phyloP scores from a whole-genome alignment of 179 eudicot genomes.

The Drosera spatulata region DNA sequence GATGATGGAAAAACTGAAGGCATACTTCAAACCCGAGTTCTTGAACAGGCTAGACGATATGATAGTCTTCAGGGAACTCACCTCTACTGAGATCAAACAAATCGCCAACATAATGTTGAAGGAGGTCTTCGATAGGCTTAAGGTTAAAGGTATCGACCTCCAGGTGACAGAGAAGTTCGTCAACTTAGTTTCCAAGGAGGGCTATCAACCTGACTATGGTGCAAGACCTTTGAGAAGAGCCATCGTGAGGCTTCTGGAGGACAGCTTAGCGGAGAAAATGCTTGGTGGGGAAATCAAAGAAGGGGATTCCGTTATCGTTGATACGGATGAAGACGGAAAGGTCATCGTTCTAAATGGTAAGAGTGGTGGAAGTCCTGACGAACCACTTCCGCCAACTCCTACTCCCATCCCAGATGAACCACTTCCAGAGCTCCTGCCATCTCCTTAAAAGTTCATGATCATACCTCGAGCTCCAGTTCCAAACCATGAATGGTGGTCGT shows the following conservation, averaged over 20 bases:
- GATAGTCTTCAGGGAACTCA: slow-evolving; percentile 81
- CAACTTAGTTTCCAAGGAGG: slow-evolving; percentile 77
- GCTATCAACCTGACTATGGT: slow-evolving; percentile 80
- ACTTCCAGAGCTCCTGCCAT: background rate
- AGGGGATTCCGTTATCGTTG: slow-evolving; percentile 62
- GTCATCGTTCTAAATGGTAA: slow-evolving; percentile 44
- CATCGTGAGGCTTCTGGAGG: slow-evolving; percentile 84
- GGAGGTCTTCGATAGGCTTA: slow-evolving; percentile 66
- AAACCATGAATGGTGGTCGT: too few relatives aligned
- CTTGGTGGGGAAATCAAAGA: slow-evolving; percentile 68
- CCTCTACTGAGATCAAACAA: slow-evolving; percentile 76
- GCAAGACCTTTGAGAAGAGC: slow-evolving; percentile 92
- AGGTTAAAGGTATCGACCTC: slow-evolving; percentile 46
- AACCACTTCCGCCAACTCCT: slow-evolving; percentile 25
- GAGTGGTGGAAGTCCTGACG: slow-evolving; percentile 32
- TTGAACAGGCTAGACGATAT: slow-evolving; percentile 84
- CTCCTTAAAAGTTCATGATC: too few relatives aligned
- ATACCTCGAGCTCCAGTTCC: too few relatives aligned
- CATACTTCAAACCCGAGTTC: slow-evolving; percentile 79
- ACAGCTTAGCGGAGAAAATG: slow-evolving; percentile 94
- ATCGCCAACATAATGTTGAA: slow-evolving; percentile 86
- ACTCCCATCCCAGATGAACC: background rate
- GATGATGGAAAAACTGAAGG: slow-evolving; percentile 76
- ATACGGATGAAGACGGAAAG: slow-evolving; percentile 32
- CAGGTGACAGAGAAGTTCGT: slow-evolving; percentile 69